Evolutionary conservation across 495 filamentous ascomycete species (phyloP).

Genomic region (Tuber borchii): DNA sequence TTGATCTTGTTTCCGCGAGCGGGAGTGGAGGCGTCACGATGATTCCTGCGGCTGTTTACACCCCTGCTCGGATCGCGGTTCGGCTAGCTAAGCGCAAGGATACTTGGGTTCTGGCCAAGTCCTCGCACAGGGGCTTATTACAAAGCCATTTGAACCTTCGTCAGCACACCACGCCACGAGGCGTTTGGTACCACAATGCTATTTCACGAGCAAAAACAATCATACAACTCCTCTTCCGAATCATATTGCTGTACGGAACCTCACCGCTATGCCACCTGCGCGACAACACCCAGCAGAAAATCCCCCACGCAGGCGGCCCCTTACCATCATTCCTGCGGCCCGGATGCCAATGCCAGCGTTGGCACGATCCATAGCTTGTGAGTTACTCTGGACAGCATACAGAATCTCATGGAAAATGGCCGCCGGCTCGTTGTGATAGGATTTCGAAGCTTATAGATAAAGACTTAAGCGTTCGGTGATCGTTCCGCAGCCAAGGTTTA

Average conservation of each 20-base stretch:
- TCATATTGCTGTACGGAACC: not conserved
- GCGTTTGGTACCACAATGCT: not conserved
- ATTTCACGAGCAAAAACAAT: not conserved
- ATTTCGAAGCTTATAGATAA: not conserved
- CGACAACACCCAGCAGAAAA: not conserved
- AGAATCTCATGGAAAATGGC: not conserved
- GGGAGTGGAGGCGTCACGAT: not conserved
- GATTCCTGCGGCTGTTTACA: not conserved
- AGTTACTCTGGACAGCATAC: not conserved
- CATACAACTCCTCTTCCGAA: not conserved
- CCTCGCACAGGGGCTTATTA: not conserved
- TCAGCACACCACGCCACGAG: not conserved
- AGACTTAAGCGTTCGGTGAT: not conserved
- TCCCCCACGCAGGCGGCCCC: not conserved
- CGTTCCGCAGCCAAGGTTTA: not conserved
- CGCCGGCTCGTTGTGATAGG: not conserved
- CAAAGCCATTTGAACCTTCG: not conserved
- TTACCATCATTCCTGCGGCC: not conserved
- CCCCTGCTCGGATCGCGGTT: not conserved
- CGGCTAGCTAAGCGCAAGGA: not conserved
- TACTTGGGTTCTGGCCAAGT: not conserved
- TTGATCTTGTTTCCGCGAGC: not conserved
- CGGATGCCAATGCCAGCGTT: not conserved
- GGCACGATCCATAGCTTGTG: not conserved
- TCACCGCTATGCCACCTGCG: not conserved